Evolutionary conservation across 306 rosid species (phyloP).

Genomic region (Rosa lucieae): DNA sequence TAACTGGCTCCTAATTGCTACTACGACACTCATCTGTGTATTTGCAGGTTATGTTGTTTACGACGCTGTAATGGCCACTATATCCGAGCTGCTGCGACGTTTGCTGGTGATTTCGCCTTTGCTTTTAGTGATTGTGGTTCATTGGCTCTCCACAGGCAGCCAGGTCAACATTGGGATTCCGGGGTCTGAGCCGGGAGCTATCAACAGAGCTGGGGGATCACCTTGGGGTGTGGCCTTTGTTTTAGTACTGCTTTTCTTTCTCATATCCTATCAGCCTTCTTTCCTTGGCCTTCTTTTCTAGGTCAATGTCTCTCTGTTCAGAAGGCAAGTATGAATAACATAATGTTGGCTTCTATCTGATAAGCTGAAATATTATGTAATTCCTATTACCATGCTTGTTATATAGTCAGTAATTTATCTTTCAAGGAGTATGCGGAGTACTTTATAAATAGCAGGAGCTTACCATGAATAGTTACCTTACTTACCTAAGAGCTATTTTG

Average conservation of each 20-base stretch:
- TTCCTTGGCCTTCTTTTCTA: slow-evolving; percentile 42
- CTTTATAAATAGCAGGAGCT: background rate
- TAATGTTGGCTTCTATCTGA: background rate
- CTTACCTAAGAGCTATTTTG: background rate
- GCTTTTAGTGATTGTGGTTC: slow-evolving; percentile 58
- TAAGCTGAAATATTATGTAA: background rate
- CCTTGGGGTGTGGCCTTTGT: slow-evolving; percentile 79
- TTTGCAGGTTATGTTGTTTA: slow-evolving; percentile 51
- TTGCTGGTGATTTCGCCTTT: slow-evolving; percentile 68
- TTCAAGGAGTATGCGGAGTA: background rate
- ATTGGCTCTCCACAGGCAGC: slow-evolving; percentile 65
- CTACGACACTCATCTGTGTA: slow-evolving; percentile 36
- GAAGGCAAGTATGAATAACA: slow-evolving; percentile 1
- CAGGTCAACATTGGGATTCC: slow-evolving; percentile 60
- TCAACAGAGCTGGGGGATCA: slow-evolving; percentile 71
- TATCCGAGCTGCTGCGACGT: slow-evolving; percentile 62
- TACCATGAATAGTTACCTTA: background rate
- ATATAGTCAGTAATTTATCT: background rate
- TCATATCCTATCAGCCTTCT: slow-evolving; percentile 71
- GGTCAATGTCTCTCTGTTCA: background rate
- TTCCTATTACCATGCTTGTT: background rate
- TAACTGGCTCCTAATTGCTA: slow-evolving; percentile 46
- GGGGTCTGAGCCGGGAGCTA: slow-evolving; percentile 70
- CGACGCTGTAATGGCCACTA: slow-evolving; percentile 64
- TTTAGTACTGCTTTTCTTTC: slow-evolving; percentile 48